Conservation (phyloP, 805 yeast species). For the Saccharomycopsis babjevae region DNA sequence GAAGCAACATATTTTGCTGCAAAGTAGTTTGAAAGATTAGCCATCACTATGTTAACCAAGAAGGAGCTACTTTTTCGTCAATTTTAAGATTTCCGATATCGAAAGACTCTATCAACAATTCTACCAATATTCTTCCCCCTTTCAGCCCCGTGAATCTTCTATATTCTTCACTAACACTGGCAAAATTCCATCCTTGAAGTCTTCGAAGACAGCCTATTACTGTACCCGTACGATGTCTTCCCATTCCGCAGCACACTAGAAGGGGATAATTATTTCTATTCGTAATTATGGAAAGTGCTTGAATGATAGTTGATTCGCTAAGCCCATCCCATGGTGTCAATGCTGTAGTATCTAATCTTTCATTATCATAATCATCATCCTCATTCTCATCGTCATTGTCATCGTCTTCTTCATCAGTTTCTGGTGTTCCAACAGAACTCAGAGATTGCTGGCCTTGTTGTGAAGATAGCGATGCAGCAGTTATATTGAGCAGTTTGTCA, state of each 20-base stretch:
- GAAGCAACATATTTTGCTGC: no score
- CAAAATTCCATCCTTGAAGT: conserved; percentile 95
- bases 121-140: conserved; percentile 89
- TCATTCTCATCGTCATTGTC: conserved; percentile 29
- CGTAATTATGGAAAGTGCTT: conserved; percentile 68
- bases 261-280: conserved; percentile 71
- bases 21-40: no score
- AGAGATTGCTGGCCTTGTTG: not conserved
- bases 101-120: conserved; percentile 71
- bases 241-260: conserved; percentile 96
- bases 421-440: not conserved
- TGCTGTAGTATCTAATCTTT: not conserved
- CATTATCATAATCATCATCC: conserved; percentile 65
- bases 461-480: not conserved
- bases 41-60: conserved; percentile 28
- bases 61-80: conserved; percentile 34
- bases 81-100: conserved; percentile 38
- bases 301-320: conserved; percentile 68
- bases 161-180: conserved; percentile 86
- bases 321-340: conserved; percentile 86
- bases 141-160: conserved; percentile 86
- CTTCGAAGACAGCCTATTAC: conserved; percentile 89
- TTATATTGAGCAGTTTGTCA: not conserved
- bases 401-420: not conserved
- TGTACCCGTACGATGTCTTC: conserved; percentile 94